Percentiles rank a stretch among this genome's conserved stretches.
Conservation (phyloP, 306 rosid species). For the Crotalaria pallida region DNA sequence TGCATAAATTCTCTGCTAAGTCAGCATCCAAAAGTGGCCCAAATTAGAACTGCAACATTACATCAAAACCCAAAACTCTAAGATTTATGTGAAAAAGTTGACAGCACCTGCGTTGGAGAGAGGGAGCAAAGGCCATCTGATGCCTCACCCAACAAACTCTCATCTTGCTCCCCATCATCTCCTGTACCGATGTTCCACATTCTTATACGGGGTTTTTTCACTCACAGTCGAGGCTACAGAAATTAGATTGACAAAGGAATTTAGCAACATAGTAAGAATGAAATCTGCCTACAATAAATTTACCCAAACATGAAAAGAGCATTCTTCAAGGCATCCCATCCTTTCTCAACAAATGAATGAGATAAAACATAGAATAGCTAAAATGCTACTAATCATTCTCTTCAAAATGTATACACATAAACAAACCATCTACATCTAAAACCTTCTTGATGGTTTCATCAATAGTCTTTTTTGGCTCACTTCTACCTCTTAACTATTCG, state of each 20-base stretch:
- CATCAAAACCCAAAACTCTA: not conserved
- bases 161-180: slow-evolving; percentile 44
- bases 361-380: not conserved
- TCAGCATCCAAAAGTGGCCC: slow-evolving; percentile 27
- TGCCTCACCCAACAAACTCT: slow-evolving; percentile 56
- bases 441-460: no score
- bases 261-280: not conserved
- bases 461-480: no score
- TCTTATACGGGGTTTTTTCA: slow-evolving; percentile 13
- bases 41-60: slow-evolving; percentile 12
- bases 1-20: slow-evolving; percentile 73
- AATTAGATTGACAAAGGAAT: not conserved
- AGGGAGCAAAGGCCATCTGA: slow-evolving; percentile 59
- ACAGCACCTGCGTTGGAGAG: slow-evolving; percentile 66
- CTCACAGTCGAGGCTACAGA: not conserved
- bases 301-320: not conserved
- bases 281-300: not conserved
- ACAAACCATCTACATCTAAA: no score
- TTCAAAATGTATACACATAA: not conserved
- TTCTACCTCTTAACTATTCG: no score
- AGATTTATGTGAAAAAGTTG: not conserved
- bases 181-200: slow-evolving; percentile 60
- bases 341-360: not conserved
- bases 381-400: not conserved
- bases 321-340: not conserved